phyloP scores from a whole-genome alignment of 2,329 filamentous ascomycete genomes.

The Venturia nashicola region DNA sequence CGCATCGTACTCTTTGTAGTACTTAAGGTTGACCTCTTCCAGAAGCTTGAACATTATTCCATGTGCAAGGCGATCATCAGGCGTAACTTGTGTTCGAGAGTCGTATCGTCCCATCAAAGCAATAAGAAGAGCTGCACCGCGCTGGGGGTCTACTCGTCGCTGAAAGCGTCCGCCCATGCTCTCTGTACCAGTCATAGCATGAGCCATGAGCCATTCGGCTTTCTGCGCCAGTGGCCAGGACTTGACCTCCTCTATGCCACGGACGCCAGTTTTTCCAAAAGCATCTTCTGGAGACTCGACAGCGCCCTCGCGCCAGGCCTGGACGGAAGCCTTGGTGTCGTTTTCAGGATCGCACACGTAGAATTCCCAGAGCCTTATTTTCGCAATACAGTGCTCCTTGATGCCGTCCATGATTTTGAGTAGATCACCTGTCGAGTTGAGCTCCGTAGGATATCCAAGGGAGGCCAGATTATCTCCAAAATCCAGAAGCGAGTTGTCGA shows the following conservation, averaged over 20 bases:
- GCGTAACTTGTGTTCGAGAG: constrained; percentile 35
- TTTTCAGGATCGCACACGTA: constrained; percentile 73
- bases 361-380: constrained; percentile 82
- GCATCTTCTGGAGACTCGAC: constrained; percentile 41
- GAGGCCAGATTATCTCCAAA: constrained; percentile 50
- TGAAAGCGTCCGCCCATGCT: constrained; percentile 70
- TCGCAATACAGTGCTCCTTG: constrained; percentile 66
- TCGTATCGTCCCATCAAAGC: constrained; percentile 59
- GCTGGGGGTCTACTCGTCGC: constrained; percentile 54
- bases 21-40: constrained; percentile 73
- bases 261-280: constrained; percentile 34
- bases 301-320: constrained; percentile 57
- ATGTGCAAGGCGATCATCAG: constrained; percentile 38
- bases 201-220: constrained; percentile 51
- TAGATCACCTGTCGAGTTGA: constrained; percentile 61
- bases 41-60: constrained; percentile 49
- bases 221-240: constrained; percentile 45
- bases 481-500: constrained; percentile 62
- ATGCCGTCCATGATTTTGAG: constrained; percentile 71
- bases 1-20: constrained; percentile 83
- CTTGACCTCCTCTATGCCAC: constrained; percentile 41
- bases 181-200: constrained; percentile 60
- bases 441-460: constrained; percentile 62
- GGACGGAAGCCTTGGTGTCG: constrained; percentile 54
- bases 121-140: constrained; percentile 57